phyloP scores from a whole-genome alignment of 2,329 filamentous ascomycete genomes.

The Stenocarpella maydis region DNA sequence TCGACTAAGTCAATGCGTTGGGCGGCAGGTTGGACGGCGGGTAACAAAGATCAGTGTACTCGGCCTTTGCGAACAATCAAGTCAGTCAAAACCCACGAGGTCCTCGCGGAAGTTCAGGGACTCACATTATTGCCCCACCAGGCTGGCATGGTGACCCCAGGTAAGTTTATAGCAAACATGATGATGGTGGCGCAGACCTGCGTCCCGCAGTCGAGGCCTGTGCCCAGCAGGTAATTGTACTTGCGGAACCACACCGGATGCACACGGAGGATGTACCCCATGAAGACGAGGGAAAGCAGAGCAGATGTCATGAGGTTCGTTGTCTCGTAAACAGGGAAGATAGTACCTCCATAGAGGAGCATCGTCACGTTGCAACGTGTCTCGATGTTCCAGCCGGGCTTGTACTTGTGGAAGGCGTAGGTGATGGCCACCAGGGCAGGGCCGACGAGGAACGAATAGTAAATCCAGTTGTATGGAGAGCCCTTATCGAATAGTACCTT shows the following conservation, averaged over 20 bases:
- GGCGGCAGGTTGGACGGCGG: conserved; percentile 38
- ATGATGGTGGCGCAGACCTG: conserved; percentile 43
- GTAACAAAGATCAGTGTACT: conserved; percentile 41
- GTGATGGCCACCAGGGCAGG: conserved; percentile 39
- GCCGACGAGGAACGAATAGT: conserved; percentile 43
- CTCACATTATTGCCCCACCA: conserved; percentile 44
- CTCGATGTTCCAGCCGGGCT: conserved; percentile 43
- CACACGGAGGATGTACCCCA: conserved; percentile 43
- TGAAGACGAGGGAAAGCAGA: conserved; percentile 42
- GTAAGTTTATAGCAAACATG: conserved; percentile 43
- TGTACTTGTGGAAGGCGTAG: conserved; percentile 41
- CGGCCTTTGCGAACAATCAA: neutral
- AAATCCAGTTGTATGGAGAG: conserved; percentile 42
- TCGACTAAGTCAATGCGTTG: conserved; percentile 36
- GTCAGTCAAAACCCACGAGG: neutral
- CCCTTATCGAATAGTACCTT: conserved; percentile 40
- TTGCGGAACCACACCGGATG: conserved; percentile 50
- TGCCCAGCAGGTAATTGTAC: conserved; percentile 53
- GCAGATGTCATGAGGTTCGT: conserved; percentile 42
- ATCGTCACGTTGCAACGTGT: conserved; percentile 41
- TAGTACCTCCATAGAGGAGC: conserved; percentile 40
- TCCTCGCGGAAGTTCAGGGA: neutral
- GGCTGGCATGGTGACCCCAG: conserved; percentile 39
- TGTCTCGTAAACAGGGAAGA: conserved; percentile 42
- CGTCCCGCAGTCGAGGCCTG: conserved; percentile 47